Evolutionary conservation across 225 moss, liverwort and hornwort species (phyloP).

Genomic region (Climacium dendroides): DNA sequence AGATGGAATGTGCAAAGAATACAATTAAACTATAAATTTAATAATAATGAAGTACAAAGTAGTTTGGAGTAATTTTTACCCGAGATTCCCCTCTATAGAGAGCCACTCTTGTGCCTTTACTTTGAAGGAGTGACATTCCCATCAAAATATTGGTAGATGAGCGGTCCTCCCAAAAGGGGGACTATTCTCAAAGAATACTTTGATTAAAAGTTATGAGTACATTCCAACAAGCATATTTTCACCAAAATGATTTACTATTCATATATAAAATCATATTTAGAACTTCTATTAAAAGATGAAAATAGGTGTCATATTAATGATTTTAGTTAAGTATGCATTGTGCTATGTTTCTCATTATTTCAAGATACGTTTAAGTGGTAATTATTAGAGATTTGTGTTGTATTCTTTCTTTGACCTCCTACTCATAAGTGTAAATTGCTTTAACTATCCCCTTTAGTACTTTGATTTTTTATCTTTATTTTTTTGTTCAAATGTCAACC

Average conservation of each 20-base stretch:
- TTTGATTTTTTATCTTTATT: neutral
- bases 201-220: neutral
- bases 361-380: no score
- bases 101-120: neutral
- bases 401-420: no score
- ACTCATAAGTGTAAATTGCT: neutral
- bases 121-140: neutral
- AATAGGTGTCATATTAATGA: neutral
- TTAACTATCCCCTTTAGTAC: fast-evolving
- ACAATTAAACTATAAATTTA: neutral
- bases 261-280: neutral
- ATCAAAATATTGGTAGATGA: neutral
- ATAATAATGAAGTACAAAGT: neutral
- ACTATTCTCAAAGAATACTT: neutral
- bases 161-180: fast-evolving
- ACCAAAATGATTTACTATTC: neutral
- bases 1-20: neutral
- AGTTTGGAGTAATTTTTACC: neutral
- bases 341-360: neutral
- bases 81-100: fast-evolving
- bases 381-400: no score
- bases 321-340: neutral
- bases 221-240: neutral
- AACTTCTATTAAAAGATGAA: neutral
- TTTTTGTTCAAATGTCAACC: neutral